Percentiles rank a stretch among this genome's conserved stretches.
Conservation (phyloP, 306 rosid genomes). For the Ziziphus jujuba region DNA sequence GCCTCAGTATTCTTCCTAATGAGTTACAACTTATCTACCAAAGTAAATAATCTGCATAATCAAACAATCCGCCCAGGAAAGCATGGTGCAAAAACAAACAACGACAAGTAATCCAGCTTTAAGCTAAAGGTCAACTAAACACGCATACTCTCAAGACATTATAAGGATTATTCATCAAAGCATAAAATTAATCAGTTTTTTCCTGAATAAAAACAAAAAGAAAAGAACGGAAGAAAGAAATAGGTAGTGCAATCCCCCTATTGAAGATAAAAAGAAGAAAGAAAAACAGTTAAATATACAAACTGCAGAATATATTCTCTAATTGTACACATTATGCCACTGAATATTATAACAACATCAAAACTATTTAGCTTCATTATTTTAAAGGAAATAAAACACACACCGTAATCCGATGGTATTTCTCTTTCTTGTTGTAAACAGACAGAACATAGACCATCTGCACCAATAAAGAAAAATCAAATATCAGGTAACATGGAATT, state of each 20-base stretch:
- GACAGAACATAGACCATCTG: constrained; percentile 99
- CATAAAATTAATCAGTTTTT: too few species aligned
- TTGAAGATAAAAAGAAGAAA: background rate
- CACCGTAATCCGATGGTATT: constrained; percentile 85
- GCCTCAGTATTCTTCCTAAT: background rate
- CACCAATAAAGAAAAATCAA: constrained; percentile 32
- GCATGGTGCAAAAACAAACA: background rate
- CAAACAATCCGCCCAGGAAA: background rate
- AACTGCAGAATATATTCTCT: background rate
- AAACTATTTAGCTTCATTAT: background rate
- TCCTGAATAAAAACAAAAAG: too few species aligned
- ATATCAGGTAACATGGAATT: background rate
- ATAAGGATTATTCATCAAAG: too few species aligned
- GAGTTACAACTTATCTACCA: background rate
- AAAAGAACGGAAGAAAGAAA: too few species aligned
- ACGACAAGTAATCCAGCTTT: background rate
- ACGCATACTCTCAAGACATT: background rate
- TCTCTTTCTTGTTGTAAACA: constrained; percentile 93
- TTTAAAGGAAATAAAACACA: constrained; percentile 34
- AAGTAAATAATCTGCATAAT: too few species aligned
- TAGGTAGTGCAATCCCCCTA: too few species aligned
- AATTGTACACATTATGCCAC: background rate
- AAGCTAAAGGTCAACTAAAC: background rate
- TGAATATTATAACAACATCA: background rate
- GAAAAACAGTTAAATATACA: background rate